These are phyloP conservation scores for Cercophora newfieldiana DNA, from an alignment of 495 filamentous ascomycete species.

Conservation along the genomic window DNA sequence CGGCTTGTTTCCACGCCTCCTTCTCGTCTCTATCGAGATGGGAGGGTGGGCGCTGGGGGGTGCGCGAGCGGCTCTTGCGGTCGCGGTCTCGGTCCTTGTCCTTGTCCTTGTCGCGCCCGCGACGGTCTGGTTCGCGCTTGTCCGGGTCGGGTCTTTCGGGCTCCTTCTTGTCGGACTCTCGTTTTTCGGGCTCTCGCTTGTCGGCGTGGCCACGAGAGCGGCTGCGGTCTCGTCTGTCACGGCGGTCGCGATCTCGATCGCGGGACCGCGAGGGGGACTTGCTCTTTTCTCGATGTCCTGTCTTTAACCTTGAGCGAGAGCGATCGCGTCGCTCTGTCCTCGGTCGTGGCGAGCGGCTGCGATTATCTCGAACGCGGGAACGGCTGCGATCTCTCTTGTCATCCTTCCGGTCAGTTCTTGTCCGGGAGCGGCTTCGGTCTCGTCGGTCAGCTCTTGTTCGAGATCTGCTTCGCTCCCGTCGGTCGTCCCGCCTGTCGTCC, in stretches of 20 bases:
- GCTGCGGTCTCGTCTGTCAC: conserved; percentile 33
- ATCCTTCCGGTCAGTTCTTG: conserved; percentile 31
- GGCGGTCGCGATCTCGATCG: conserved; percentile 23
- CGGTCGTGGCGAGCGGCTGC: conserved; percentile 31
- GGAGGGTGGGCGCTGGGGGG: conserved; percentile 36
- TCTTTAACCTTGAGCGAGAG: conserved; percentile 29
- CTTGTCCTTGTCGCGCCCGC: conserved; percentile 23
- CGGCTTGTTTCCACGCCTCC: conserved; percentile 53
- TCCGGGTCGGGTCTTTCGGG: conserved; percentile 23
- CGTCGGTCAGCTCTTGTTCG: conserved; percentile 30
- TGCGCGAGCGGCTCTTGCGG: conserved; percentile 42
- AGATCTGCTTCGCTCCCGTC: conserved; percentile 34
- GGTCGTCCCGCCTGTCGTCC: conserved; percentile 25
- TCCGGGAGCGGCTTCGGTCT: conserved; percentile 35
- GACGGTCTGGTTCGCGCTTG: conserved; percentile 27
- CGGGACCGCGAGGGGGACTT: conserved; percentile 25
- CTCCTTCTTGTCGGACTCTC: conserved; percentile 22
- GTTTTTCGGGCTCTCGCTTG: conserved; percentile 27
- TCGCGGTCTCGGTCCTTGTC: conserved; percentile 27
- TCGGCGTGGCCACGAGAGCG: conserved; percentile 27
- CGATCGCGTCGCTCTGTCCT: conserved; percentile 32
- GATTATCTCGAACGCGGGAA: conserved; percentile 33
- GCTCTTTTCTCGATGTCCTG: conserved; percentile 27
- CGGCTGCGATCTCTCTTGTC: conserved; percentile 39
- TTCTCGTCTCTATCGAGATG: conserved; percentile 33